Evolutionary conservation across 805 yeast species (phyloP), one percentile per base, ranked within the genome.

Genomic region (Martiniozyma abietophila): DNA sequence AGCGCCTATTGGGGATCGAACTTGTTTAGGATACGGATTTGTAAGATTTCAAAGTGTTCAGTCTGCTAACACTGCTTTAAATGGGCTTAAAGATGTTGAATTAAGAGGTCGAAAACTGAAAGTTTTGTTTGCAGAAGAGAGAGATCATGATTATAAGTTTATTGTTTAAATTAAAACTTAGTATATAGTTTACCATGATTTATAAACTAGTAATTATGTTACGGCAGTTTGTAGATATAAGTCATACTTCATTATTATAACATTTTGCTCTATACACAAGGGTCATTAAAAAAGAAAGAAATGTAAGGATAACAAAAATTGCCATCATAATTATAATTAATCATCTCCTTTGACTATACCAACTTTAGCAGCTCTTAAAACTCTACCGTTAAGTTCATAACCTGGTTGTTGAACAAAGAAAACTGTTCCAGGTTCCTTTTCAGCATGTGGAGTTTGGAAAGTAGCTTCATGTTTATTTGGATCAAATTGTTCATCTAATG

Each of bases 391-490:
- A 51, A 85, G 69, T 40, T 79, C 76, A 64, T 78, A 86, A 27
- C 96, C 96, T 17, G 79, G 71, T 62, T 82, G 95, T 64, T 86
- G 95, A 40, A 88, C 96, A 51, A 74, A 83, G 75, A 88, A 81
- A 39, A 86, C 84, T 18, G 95, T 80, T 40, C 95, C 95, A 12
- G 95, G 83, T 60, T 82, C 89, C 60, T 84, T 83, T 48, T 74
- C 92, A 31, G 88, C 83, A 52, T 80, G 83, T 22, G 89, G 80
- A 35, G 81, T 63, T 65, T 86, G 92, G 60, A 86, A 88, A 21
- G 89, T 75, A 35, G 96, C 96, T 62, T 86, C 96, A 58, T 86
- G 96, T 49, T 67, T 68, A 61, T 88, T 84, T 42, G 96, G 96
- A 58, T 86, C 95, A 49, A 88, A 86, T 45, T 63, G 67, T 60